phyloP scores from a whole-genome alignment of 2,329 filamentous ascomycete species.

The Alternaria arbusti region DNA sequence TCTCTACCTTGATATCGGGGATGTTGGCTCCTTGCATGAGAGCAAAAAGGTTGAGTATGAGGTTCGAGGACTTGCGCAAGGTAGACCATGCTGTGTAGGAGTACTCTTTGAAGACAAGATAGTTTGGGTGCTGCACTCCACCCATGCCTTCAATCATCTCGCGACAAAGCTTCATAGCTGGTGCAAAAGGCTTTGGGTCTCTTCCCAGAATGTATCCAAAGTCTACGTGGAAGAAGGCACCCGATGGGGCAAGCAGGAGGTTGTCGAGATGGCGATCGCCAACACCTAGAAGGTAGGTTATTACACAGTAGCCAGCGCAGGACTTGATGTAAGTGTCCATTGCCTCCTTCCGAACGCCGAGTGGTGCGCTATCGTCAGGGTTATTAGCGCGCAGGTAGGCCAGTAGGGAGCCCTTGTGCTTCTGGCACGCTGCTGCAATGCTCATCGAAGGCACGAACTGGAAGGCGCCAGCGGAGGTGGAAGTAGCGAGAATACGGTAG shows the following conservation, averaged over 20 bases:
- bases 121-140: slow-evolving; percentile 79
- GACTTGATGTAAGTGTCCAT: slow-evolving; percentile 96
- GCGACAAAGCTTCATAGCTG: slow-evolving; percentile 93
- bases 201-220: slow-evolving; percentile 98
- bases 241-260: slow-evolving; percentile 85
- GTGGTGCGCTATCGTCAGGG: slow-evolving; percentile 78
- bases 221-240: slow-evolving; percentile 97
- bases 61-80: slow-evolving; percentile 83
- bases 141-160: slow-evolving; percentile 99
- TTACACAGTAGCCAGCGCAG: slow-evolving; percentile 96
- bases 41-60: slow-evolving; percentile 94
- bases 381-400: slow-evolving; percentile 89
- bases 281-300: slow-evolving; percentile 96
- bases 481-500: slow-evolving; percentile 95
- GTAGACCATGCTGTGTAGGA: slow-evolving; percentile 95
- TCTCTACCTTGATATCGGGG: slow-evolving; percentile 89
- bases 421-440: slow-evolving; percentile 81
- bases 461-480: slow-evolving; percentile 84
- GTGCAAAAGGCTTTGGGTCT: slow-evolving; percentile 96
- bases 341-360: slow-evolving; percentile 88
- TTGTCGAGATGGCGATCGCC: slow-evolving; percentile 97
- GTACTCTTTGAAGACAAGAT: slow-evolving; percentile 90
- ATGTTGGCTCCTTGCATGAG: slow-evolving; percentile 98
- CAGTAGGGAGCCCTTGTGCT: slow-evolving; percentile 79
- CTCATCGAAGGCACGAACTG: slow-evolving; percentile 91